A percentile compares a stretch with the other conserved stretches of the same genome.
These are phyloP conservation scores for Salicornia ramosissima DNA, from an alignment of 148 eudicot genomes.

Conservation along the genomic window DNA sequence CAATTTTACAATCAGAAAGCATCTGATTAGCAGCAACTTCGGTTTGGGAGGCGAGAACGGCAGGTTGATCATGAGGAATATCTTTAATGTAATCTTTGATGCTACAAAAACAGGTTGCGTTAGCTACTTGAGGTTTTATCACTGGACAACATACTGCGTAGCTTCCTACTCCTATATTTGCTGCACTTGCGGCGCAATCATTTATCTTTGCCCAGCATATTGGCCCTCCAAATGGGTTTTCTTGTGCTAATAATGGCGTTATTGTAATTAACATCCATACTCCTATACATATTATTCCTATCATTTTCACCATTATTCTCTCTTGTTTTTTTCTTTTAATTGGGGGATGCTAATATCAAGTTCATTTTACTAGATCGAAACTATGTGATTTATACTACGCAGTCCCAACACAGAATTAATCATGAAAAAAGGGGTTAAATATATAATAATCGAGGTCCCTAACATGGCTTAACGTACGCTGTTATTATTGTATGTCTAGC, in stretches of 20 bases:
- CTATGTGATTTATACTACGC: too few species aligned
- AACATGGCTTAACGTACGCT: too few species aligned
- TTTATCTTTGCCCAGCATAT: constrained; percentile 4
- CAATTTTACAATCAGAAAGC: background rate
- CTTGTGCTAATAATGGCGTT: background rate
- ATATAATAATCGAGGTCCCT: too few species aligned
- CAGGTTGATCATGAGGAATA: background rate
- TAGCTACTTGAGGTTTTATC: background rate
- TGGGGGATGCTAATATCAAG: too few species aligned
- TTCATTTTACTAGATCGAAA: too few species aligned
- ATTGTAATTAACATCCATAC: constrained; percentile 11
- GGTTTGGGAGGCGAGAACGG: background rate
- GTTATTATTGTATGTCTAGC: too few species aligned
- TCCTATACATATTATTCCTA: background rate
- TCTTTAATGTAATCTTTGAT: background rate
- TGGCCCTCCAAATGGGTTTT: constrained; percentile 1
- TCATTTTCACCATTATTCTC: background rate
- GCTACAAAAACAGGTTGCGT: background rate
- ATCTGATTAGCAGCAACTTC: background rate
- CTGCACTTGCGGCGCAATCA: background rate
- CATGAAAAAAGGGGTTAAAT: too few species aligned
- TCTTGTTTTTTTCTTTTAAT: too few species aligned
- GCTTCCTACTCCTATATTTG: background rate
- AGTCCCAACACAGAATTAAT: too few species aligned
- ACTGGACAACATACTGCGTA: background rate